Base-by-base conservation (phyloP, 2,329 filamentous ascomycete species). In the Colletotrichum aenigma region DNA sequence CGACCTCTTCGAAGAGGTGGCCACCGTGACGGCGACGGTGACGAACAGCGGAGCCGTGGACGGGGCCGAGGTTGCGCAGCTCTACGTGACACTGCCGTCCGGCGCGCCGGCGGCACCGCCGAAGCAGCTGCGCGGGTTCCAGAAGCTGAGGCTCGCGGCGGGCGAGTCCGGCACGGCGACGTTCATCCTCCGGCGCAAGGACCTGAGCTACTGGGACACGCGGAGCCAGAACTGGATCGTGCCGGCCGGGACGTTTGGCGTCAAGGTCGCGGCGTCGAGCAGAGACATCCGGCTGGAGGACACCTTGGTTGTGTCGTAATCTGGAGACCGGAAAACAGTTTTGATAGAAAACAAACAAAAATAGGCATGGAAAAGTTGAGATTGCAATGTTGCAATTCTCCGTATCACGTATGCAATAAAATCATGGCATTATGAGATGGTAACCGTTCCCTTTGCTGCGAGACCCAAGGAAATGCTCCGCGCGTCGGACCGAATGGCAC, bases 51-150 rank as follows among this genome's bases (percentile, higher is more conserved):
- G 94, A 38, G 81, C 79, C 0, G 85, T 92, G 0, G 82, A 85
- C 3, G 93, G 93, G 24, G 92, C 93, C 77, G 92, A 94, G 77
- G 91, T 95, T 0, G 87, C 91, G 0, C 94, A 95, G 87, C 83
- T 94, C 7, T 90, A 89, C 79, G 80, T 90, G 24, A 83, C 84
- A 9, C 84, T 87, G 64, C 87, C 88, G 6, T 79, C 84, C 36
- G 81, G 83, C 12, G 84, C 85, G 26, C 83, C 82, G 6, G 77
- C 83, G 4, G 82, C 85, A 4, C 88, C 94, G 0, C 86, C 89
- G 1, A 86, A 88, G 58, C 91, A 94, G 80, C 86, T 94, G n/a
- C 88, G 93, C 30, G 92, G 91, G 6, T 94, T 94, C 78, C 89
- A 93, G 74, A 94, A 94, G 83, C 80, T 93, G 10, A 80, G 84